A percentile compares a stretch with the other conserved stretches of the same genome.
phyloP scores from a whole-genome alignment of 2,329 filamentous ascomycete genomes.

The Trichoderma lentiforme region DNA sequence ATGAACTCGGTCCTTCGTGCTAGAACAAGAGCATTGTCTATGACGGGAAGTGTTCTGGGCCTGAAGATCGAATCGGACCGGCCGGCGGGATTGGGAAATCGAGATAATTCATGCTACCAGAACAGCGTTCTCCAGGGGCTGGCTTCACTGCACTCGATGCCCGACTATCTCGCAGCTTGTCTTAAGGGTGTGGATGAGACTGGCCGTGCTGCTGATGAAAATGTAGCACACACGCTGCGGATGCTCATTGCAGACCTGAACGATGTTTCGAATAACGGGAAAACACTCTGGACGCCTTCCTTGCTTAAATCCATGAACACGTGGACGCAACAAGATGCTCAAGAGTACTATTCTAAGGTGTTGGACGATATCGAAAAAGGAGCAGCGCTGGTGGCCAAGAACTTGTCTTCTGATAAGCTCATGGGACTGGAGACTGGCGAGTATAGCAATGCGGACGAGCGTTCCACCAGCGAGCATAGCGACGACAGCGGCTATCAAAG shows the following conservation, averaged over 20 bases:
- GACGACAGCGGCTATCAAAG: conserved; percentile 58
- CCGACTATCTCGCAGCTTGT: conserved; percentile 58
- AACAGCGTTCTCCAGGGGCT: conserved; percentile 90
- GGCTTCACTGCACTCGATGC: conserved; percentile 69
- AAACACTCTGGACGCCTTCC: conserved; percentile 75
- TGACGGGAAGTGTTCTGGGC: conserved; percentile 45
- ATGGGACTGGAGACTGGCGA: conserved; percentile 3
- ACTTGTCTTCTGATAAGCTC: neutral
- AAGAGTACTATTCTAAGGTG: conserved; percentile 93
- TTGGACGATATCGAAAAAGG: conserved; percentile 82
- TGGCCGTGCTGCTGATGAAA: conserved; percentile 27
- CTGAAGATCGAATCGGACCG: conserved; percentile 40
- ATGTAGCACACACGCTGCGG: conserved; percentile 52
- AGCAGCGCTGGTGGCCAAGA: conserved; percentile 48
- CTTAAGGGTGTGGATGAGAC: conserved; percentile 29
- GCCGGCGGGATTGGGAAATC: conserved; percentile 76
- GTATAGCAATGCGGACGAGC: conserved; percentile 38
- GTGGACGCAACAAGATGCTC: conserved; percentile 94
- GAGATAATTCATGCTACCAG: conserved; percentile 95
- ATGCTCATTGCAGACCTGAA: conserved; percentile 69
- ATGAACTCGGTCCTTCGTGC: conserved; percentile 57
- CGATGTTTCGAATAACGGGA: conserved; percentile 66
- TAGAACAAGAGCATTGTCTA: conserved; percentile 53
- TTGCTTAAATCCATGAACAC: conserved; percentile 89
- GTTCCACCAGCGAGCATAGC: conserved; percentile 47